phyloP scores from a whole-genome alignment of 148 eudicot species.

The Rhododendron griersonianum region DNA sequence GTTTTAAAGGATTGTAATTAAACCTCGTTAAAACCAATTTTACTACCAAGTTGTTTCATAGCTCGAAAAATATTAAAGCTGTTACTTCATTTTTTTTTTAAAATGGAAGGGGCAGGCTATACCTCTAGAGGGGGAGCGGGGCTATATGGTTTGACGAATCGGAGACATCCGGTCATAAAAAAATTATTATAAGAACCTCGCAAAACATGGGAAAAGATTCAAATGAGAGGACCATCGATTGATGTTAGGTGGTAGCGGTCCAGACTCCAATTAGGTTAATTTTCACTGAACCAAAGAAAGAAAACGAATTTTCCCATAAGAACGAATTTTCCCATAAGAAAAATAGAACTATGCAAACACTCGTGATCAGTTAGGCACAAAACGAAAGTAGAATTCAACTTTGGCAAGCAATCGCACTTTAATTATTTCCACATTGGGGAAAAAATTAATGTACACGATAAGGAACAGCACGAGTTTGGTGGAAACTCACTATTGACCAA shows the following conservation, averaged over 20 bases:
- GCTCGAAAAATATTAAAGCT: no score
- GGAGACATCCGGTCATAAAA: background rate
- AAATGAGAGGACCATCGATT: background rate
- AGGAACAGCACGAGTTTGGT: background rate
- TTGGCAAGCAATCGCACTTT: background rate
- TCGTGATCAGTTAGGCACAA: background rate
- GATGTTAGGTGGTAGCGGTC: background rate
- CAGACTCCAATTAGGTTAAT: background rate
- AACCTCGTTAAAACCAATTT: no score
- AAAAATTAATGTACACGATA: background rate
- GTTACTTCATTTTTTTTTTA: no score
- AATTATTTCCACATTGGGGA: background rate
- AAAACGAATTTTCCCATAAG: background rate
- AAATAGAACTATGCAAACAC: background rate
- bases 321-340: background rate
- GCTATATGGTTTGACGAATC: no score
- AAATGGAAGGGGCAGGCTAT: no score
- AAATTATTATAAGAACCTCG: background rate
- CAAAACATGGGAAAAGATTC: background rate
- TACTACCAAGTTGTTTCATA: no score
- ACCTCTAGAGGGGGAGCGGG: no score
- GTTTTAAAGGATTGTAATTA: no score
- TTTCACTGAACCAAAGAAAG: background rate
- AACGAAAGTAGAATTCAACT: background rate
- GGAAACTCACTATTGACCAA: background rate